These are phyloP conservation scores for Onygenales sp. DNA, from an alignment of 2,329 filamentous ascomycete genomes.

Conservation along the genomic window DNA sequence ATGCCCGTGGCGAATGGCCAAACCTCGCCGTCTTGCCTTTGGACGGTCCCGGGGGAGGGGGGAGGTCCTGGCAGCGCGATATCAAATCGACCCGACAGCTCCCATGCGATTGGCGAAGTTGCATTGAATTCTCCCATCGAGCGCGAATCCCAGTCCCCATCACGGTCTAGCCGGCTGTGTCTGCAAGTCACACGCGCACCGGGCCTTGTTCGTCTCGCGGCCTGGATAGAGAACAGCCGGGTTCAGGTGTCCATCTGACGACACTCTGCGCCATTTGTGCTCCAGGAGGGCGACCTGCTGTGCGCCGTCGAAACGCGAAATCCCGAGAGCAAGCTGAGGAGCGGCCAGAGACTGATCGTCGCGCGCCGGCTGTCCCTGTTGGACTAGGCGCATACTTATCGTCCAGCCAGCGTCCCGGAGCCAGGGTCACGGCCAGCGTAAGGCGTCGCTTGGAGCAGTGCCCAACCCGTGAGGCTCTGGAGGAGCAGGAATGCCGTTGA, in stretches of 20 bases:
- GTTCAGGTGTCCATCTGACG: background rate
- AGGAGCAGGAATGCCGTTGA: constrained; percentile 9
- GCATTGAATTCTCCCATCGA: background rate
- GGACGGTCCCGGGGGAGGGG: too few species aligned
- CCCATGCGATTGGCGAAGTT: background rate
- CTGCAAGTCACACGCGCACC: constrained; percentile 2
- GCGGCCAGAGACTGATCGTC: too few species aligned
- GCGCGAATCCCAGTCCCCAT: background rate
- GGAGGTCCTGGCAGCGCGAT: background rate
- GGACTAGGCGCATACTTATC: too few species aligned
- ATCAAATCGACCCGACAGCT: background rate
- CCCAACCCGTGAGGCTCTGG: constrained; percentile 33
- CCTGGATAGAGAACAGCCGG: background rate
- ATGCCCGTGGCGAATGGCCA: too few species aligned
- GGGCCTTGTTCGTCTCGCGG: background rate
- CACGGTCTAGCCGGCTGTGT: background rate
- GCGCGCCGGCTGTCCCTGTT: too few species aligned
- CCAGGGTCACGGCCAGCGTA: too few species aligned
- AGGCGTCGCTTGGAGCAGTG: constrained; percentile 8
- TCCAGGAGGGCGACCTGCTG: too few species aligned
- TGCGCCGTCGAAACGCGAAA: too few species aligned
- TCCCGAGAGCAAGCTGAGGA: too few species aligned
- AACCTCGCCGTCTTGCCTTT: too few species aligned
- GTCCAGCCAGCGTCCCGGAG: too few species aligned
- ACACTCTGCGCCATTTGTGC: background rate